Base-by-base conservation (phyloP, 805 yeast genomes). In the Phaffomyces opuntiae region DNA sequence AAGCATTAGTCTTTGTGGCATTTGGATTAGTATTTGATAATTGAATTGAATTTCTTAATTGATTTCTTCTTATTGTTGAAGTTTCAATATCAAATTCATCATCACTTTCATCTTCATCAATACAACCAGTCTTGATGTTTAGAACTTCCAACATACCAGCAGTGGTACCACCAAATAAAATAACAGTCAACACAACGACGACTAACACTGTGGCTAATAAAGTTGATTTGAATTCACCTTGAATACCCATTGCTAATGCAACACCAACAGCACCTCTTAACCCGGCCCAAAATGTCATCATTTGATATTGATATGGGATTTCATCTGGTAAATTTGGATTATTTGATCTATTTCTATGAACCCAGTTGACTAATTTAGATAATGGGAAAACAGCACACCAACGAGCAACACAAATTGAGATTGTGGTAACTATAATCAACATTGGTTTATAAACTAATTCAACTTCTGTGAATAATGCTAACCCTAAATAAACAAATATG, bases 261-360 rank as follows among this genome's bases (percentile, higher is more conserved):
- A 93, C 99, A 53, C 99, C 99, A 33, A 93, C 99, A 1, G 99
- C 99, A 49, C 99, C 99, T 60, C 99, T 75, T 46, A 93, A 72
- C 4, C 99, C 99, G 3, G 99, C 99, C 99, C 99, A 93, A 64
- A 93, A 93, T 42, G 91, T 88, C 99, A 93, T 93, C 87, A 89
- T 88, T 67, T 93, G 99, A 65, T 93, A 93, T 50, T 84, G 87
- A 57, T 87, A 91, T 25, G 96, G 93, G 50, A 93, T 89, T 66
- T 91, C 98, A 57, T 89, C 96, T 2, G 86, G 84, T 11, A 75
- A 67, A 3, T 73, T 57, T 43, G 57, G 63, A 21, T 79, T 72
- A 49, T 75, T 73, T 21, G 77, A 71, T 53, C 81, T 76, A 12
- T 84, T 70, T 40, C 83, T 74, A 53, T 80, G 75, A 45, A 87